These are phyloP conservation scores for Pichia kudriavzevii DNA, from an alignment of 1,139 yeast species.

Conservation along the genomic window DNA sequence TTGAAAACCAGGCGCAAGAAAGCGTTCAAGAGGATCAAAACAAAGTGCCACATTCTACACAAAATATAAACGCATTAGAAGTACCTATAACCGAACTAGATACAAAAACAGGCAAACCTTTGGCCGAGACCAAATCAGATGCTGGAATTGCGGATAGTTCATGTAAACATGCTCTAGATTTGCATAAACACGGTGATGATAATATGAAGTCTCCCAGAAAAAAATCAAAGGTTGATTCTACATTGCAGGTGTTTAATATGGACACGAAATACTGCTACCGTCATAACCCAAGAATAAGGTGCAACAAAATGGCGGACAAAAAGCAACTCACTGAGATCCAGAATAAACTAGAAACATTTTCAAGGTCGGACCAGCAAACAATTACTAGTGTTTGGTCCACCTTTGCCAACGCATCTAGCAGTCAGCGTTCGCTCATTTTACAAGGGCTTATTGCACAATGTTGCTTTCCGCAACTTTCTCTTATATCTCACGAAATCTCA, in stretches of 20 bases:
- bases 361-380: constrained; percentile 60
- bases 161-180: too few species aligned
- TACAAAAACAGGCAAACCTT: too few species aligned
- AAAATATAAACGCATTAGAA: too few species aligned
- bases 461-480: constrained; percentile 89
- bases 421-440: constrained; percentile 64
- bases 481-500: constrained; percentile 71
- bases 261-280: constrained; percentile 71
- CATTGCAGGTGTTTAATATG: constrained; percentile 2
- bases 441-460: constrained; percentile 84
- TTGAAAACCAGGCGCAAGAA: too few species aligned
- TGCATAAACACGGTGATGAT: too few species aligned
- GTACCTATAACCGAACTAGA: too few species aligned
- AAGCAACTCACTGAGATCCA: constrained; percentile 57
- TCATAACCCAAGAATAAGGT: constrained; percentile 78
- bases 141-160: too few species aligned
- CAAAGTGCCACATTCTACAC: too few species aligned
- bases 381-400: constrained; percentile 73
- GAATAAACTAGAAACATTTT: constrained; percentile 47
- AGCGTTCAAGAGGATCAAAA: too few species aligned
- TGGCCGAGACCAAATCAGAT: too few species aligned
- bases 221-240: background rate
- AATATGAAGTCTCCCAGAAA: too few species aligned
- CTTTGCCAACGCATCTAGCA: constrained; percentile 62
- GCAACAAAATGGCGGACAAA: constrained; percentile 67